Evolutionary conservation across 345 rosid genomes (phyloP).

Genomic region (Lepidium africanum): DNA sequence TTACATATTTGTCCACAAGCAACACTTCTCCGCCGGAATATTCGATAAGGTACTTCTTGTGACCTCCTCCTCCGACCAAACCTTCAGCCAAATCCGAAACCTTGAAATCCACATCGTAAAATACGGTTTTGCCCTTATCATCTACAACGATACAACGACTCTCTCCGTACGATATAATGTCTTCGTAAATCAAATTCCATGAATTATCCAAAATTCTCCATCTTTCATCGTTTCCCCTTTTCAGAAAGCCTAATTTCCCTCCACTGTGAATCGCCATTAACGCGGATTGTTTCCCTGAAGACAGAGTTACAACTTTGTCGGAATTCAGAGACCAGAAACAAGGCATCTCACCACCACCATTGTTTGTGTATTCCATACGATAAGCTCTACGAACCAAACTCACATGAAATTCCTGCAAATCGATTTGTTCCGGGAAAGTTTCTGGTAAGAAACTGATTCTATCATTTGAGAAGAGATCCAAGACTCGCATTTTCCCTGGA

Average conservation of each 20-base stretch:
- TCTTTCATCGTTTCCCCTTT: slow-evolving; percentile 3
- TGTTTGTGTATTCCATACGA: slow-evolving; percentile 14
- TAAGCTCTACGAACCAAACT: slow-evolving; percentile 14
- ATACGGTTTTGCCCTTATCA: slow-evolving; percentile 18
- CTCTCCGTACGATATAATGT: slow-evolving; percentile 1
- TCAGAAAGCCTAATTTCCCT: slow-evolving; percentile 22
- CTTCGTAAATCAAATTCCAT: slow-evolving; percentile 14
- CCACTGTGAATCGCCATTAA: slow-evolving; percentile 29
- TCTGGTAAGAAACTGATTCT: slow-evolving; percentile 1
- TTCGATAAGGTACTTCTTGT: slow-evolving; percentile 23
- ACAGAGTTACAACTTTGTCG: slow-evolving; percentile 16
- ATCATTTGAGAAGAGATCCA: slow-evolving; percentile 27
- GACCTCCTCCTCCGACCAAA: slow-evolving; percentile 24
- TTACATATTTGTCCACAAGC: slow-evolving; percentile 25
- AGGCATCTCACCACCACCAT: not conserved
- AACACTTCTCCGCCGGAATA: slow-evolving; percentile 10
- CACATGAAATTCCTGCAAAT: slow-evolving; percentile 11
- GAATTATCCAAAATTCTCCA: slow-evolving; percentile 22
- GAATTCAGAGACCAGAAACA: slow-evolving; percentile 21
- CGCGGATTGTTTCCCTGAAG: slow-evolving; percentile 7
- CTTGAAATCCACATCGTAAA: slow-evolving; percentile 14
- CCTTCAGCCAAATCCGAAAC: slow-evolving; percentile 13
- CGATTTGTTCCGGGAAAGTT: not conserved
- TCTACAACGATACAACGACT: slow-evolving; percentile 8
- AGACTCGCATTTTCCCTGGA: slow-evolving; percentile 22